These are phyloP conservation scores for Diatrype stigma DNA, from an alignment of 2,329 filamentous ascomycete genomes.

Conservation along the genomic window DNA sequence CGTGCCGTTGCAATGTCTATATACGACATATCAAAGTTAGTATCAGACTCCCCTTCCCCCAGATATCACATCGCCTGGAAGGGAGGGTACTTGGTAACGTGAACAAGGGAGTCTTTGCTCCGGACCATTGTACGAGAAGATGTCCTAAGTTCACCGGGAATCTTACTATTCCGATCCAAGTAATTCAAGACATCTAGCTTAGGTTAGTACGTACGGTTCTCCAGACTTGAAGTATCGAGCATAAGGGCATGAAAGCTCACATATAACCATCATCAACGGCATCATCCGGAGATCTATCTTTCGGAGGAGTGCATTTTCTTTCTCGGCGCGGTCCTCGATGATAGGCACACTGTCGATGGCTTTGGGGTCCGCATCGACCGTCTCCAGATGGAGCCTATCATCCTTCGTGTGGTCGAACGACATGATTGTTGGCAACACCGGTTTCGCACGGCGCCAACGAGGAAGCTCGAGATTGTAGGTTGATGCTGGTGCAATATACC, in stretches of 20 bases:
- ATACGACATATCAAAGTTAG: neutral
- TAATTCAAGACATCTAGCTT: neutral
- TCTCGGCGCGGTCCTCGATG: slow-evolving; percentile 3
- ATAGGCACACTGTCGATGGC: slow-evolving; percentile 1
- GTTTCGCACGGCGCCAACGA: no score
- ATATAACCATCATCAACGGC: slow-evolving; percentile 5
- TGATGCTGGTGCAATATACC: no score
- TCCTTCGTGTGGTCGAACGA: neutral
- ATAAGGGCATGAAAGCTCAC: neutral
- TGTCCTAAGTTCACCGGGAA: neutral
- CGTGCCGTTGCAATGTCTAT: neutral
- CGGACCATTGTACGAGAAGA: no score
- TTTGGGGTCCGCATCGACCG: slow-evolving; percentile 1
- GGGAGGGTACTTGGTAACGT: no score
- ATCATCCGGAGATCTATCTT: slow-evolving; percentile 4
- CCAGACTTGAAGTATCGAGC: neutral
- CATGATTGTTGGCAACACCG: neutral
- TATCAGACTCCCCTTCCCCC: no score
- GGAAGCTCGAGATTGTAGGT: no score
- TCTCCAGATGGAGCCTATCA: neutral
- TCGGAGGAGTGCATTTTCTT: slow-evolving; percentile 1
- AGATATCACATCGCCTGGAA: no score
- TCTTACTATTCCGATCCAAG: neutral
- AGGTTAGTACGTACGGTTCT: neutral
- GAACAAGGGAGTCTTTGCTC: no score